Evolutionary conservation across 331 rosid genomes (phyloP), one percentile per base, ranked within the genome.

Genomic region (Arachis monticola): DNA sequence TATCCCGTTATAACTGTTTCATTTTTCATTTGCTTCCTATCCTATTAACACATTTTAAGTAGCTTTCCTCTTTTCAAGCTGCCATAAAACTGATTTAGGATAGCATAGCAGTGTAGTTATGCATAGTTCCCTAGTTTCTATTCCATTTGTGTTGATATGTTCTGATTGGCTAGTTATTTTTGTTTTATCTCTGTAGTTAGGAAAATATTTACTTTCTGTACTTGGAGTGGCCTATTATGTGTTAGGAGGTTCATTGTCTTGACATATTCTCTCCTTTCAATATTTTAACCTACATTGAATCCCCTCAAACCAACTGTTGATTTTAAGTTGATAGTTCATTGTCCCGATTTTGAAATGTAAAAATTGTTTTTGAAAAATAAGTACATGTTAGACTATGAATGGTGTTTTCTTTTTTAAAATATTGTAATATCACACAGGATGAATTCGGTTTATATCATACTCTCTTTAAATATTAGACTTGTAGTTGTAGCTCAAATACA

Each of bases 1-100:
- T 38, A 50, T 67, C 69, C 42, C 27, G 52, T 65, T 82, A 12
- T 81, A 56, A 68, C 51, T 69, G 69, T 30, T 59, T 81, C 8
- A 14, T 66, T 53, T n/a, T 59, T 57, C 48, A 45, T 50, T 40
- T 71, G 40, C n/a, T 61, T 57, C 69, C 59, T 56, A 2, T 22
- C 7, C 7, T 55, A 13, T 52, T 70, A 22, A 22, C 27, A 22
- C 27, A 22, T 22, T 22, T 22, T 22, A 22, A 22, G 27, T 22
- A 22, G 1, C 55, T 50, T 50, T 48, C 12, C 12, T 48, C 53
- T 48, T 48, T 10, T 48, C 13, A 48, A 48, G n/a, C 53, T 48
- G 13, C 17, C 6, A n/a, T 7, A 52, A 11, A 52, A 52, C 22
- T n/a, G 58, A 52, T 52, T n/a, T 52, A 6, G 17, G 58, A 52